A percentile compares a stretch with the other conserved stretches of the same genome.
Conservation (phyloP, 139 green algal genomes). For the Volvox reticuliferus region DNA sequence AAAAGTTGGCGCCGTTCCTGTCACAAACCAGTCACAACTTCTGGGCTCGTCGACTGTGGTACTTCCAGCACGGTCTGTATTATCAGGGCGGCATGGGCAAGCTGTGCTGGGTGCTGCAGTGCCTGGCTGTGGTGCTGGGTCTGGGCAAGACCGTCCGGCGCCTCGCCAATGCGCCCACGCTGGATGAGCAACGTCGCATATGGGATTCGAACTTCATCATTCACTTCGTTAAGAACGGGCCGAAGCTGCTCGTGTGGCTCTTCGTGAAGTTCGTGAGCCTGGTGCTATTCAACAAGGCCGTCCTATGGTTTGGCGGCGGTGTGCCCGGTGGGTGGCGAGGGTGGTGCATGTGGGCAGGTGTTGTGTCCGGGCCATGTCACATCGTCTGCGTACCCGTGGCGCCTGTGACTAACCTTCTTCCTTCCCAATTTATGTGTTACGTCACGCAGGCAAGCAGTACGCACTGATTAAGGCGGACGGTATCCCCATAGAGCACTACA, state of each 20-base stretch:
- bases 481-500: conserved; percentile 90
- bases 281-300: conserved; percentile 70
- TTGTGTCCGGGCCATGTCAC: not conserved
- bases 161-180: conserved; percentile 82
- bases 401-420: no score
- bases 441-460: conserved; percentile 87
- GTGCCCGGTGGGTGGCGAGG: conserved; percentile 71
- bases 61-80: conserved; percentile 97
- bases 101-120: conserved; percentile 84
- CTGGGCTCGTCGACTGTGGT: conserved; percentile 89
- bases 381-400: not conserved
- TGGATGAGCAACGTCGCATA: conserved; percentile 79
- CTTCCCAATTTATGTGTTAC: no score
- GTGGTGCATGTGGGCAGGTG: not conserved
- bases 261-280: conserved; percentile 73
- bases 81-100: conserved; percentile 97
- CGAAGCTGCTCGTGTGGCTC: conserved; percentile 75
- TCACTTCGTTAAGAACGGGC: conserved; percentile 74
- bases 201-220: conserved; percentile 87
- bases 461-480: conserved; percentile 90
- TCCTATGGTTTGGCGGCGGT: conserved; percentile 92
- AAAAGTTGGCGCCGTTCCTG: conserved; percentile 92
- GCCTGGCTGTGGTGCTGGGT: conserved; percentile 65
- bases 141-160: conserved; percentile 67
- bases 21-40: conserved; percentile 86